Base-by-base conservation (phyloP, 768 basidiomycete species). In the Pholiota molesta region DNA sequence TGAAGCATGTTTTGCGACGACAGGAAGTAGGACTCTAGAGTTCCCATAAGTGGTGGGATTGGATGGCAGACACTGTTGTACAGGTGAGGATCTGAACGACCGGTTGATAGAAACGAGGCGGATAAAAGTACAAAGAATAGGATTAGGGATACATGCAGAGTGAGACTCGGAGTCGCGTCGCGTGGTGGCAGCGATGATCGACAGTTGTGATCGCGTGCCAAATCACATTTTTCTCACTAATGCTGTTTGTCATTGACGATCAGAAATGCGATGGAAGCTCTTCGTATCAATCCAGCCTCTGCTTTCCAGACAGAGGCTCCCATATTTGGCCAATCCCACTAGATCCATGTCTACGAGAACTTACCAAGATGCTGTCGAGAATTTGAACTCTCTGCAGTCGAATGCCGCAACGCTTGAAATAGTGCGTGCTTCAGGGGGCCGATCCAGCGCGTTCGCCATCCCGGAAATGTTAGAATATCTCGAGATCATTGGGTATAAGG, bases 371-470 rank as follows among this genome's bases (percentile, higher is more conserved):
- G 93, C 93, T 0, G 78, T 95, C 45, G 82, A 86, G 47, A 77
- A 80, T 62, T 80, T 95, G 52, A 95, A 95, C 73, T 80, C 89
- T 39, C 80, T 94, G 2, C 96, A 99, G 73, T 91, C 91, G 29
- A 99, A 99, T 81, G 95, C 95, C 17, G 93, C 95, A n/a, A 86
- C 88, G 21, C 80, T 99, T 23, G 94, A 95, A 29, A 92, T 91
- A 19, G 83, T 89, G 37, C 87, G 92, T 40, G 88, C 90, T 37
- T 84, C 88, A 7, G 91, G 92, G 2, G 86, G 86, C 5, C 80
- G 80, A 29, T 75, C 80, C 52, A 83, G 77, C 67, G 77, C 83
- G 59, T 84, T 85, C 68, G 91, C 91, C 21, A 90, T 97, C 47
- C 85, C 87, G 13, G 93, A 97, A 77, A 97, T 94, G 89, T 73